A percentile compares a stretch with the other conserved stretches of the same genome.
These are phyloP conservation scores for Aspergillus eucalypticola DNA, from an alignment of 2,329 filamentous ascomycete species.

Conservation along the genomic window DNA sequence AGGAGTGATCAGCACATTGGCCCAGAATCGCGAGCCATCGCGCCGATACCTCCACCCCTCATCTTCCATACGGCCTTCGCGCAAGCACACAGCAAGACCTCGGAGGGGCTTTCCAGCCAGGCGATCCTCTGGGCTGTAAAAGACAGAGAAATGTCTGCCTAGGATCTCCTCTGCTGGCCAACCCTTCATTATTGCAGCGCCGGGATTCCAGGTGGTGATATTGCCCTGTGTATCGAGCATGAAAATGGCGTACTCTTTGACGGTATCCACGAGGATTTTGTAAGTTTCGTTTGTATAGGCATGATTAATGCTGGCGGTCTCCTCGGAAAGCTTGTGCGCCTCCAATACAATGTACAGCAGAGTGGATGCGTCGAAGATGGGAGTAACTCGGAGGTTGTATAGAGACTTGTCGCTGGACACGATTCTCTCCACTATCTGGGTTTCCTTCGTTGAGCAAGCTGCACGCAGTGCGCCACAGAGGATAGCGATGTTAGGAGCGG, in stretches of 20 bases:
- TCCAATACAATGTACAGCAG: slow-evolving; percentile 49
- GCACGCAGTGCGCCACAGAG: slow-evolving; percentile 40
- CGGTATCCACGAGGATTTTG: slow-evolving; percentile 61
- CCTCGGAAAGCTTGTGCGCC: slow-evolving; percentile 38
- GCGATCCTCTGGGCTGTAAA: slow-evolving; percentile 57
- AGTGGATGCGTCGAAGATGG: slow-evolving; percentile 43
- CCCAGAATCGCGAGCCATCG: slow-evolving; percentile 62
- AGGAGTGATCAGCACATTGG: slow-evolving; percentile 61
- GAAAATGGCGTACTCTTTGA: slow-evolving; percentile 65
- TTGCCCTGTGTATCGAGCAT: slow-evolving; percentile 59
- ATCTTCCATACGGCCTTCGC: slow-evolving; percentile 59
- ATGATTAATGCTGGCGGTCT: slow-evolving; percentile 25
- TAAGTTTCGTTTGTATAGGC: slow-evolving; percentile 57
- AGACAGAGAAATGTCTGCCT: slow-evolving; percentile 59
- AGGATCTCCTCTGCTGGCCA: slow-evolving; percentile 58
- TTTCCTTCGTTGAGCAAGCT: slow-evolving; percentile 38
- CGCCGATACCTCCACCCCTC: slow-evolving; percentile 62
- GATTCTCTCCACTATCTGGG: slow-evolving; percentile 38
- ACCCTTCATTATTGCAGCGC: slow-evolving; percentile 58
- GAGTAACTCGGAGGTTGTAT: slow-evolving; percentile 42
- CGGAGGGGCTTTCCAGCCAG: slow-evolving; percentile 51
- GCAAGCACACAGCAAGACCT: slow-evolving; percentile 55
- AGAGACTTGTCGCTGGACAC: slow-evolving; percentile 17
- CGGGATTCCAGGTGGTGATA: slow-evolving; percentile 60
- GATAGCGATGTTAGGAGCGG: slow-evolving; percentile 38